Evolutionary conservation across 495 filamentous ascomycete genomes (phyloP).

Genomic region (Bryoglossum gracile): DNA sequence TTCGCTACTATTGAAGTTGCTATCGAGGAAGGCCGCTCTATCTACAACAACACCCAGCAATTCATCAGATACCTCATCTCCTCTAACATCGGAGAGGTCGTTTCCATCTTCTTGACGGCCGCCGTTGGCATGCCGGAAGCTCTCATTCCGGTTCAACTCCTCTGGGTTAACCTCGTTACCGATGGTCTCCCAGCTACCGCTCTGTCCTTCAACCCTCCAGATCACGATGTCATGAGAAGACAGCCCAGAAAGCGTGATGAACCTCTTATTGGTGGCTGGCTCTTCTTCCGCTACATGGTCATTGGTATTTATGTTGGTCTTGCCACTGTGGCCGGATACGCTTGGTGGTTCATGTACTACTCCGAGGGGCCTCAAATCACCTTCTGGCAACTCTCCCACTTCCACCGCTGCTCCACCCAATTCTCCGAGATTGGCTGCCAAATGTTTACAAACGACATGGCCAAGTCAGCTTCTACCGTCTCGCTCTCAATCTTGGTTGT

Average conservation of each 20-base stretch:
- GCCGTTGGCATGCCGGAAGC: constrained; percentile 97
- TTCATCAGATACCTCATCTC: constrained; percentile 99
- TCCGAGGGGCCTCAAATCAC: constrained; percentile 84
- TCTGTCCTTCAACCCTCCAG: constrained; percentile 93
- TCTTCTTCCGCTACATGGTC: constrained; percentile 96
- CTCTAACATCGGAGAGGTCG: constrained; percentile 98
- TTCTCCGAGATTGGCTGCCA: constrained; percentile 91
- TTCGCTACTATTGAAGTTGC: constrained; percentile 96
- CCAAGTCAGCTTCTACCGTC: constrained; percentile 90
- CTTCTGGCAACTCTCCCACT: constrained; percentile 88
- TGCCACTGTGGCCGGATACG: constrained; percentile 94
- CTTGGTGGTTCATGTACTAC: constrained; percentile 99
- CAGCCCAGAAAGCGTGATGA: constrained; percentile 89
- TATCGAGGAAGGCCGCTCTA: constrained; percentile 94
- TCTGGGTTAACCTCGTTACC: constrained; percentile 99
- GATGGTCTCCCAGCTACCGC: constrained; percentile 96
- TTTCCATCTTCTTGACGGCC: constrained; percentile 98
- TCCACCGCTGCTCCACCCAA: constrained; percentile 80
- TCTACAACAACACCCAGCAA: constrained; percentile 99
- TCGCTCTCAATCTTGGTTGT: constrained; percentile 88
- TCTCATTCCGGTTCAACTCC: constrained; percentile 90
- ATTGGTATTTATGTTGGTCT: constrained; percentile 92
- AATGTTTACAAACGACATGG: constrained; percentile 87
- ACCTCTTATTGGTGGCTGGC: constrained; percentile 83
- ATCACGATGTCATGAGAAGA: constrained; percentile 94